Base-by-base conservation (phyloP, 1,284 basidiomycete genomes). In the Malassezia globosa region DNA sequence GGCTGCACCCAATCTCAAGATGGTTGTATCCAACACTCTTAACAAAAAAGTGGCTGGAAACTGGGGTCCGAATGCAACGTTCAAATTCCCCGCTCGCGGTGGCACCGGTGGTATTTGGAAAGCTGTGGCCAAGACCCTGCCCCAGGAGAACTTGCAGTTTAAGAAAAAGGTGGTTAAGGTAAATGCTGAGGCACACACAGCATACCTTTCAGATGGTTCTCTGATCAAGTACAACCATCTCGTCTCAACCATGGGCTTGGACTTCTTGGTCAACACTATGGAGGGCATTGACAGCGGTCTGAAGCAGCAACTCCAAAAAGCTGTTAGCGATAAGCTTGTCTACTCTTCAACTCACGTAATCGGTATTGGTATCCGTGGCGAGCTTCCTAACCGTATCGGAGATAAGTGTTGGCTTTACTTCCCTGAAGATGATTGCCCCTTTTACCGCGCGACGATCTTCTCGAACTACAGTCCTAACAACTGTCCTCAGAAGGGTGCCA, bases 41-140 rank as follows among this genome's bases (percentile, higher is more conserved):
- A 74, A 76, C 59, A 75, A 75, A 61, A 74, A 76, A 62, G 67
- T 72, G 3, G 76, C 76, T 11, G 75, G 75, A 34, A 76, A 76
- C 64, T 78, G 77, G 77, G 75, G 75, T 27, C 77, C 77, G 25
- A 78, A 78, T 64, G 76, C 76, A 26, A 77, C 75, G 7, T 78
- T 77, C 74, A 72, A 73, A 42, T 78, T 78, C 73, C 76, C 76
- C 13, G 75, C 76, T 3, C 72, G 72, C 34, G 76, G 72, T 51
- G 76, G 76, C 19, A 78, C 76, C 2, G 77, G 76, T 29, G 76
- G 75, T 29, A 77, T 77, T 63, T 78, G 77, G 77, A 76, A 76
- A 55, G 75, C 76, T 3, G 76, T 77, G 14, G 73, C 76, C 37
- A 67, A 70, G 47, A 73, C 72, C 8, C 61, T 78, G 37, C 76